Evolutionary conservation across 2,329 filamentous ascomycete genomes (phyloP).

Genomic region (Cercospora janseana): DNA sequence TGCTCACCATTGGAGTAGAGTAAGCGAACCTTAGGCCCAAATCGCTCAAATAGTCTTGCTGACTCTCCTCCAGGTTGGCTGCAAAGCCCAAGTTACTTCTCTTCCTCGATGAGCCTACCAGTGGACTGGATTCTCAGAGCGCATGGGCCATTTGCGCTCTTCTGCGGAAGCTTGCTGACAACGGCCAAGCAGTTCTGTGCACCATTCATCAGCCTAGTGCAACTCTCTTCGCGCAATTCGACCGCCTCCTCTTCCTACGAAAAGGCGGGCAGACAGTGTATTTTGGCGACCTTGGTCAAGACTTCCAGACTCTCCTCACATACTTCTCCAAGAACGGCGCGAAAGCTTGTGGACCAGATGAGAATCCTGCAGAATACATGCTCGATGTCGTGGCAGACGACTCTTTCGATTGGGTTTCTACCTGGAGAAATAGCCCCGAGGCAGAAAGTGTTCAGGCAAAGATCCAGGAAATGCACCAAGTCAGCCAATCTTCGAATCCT

Average conservation of each 20-base stretch:
- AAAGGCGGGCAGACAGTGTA: slow-evolving; percentile 48
- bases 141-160: slow-evolving; percentile 64
- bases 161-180: slow-evolving; percentile 58
- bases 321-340: slow-evolving; percentile 65
- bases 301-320: slow-evolving; percentile 41
- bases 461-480: slow-evolving; percentile 42
- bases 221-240: slow-evolving; percentile 48
- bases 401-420: slow-evolving; percentile 43
- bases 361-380: slow-evolving; percentile 77
- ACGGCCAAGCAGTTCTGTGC: slow-evolving; percentile 48
- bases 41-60: slow-evolving; percentile 62
- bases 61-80: slow-evolving; percentile 61
- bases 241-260: slow-evolving; percentile 45
- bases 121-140: slow-evolving; percentile 62
- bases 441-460: slow-evolving; percentile 36
- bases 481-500: slow-evolving; percentile 31
- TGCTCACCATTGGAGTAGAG: slow-evolving; percentile 57
- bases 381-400: slow-evolving; percentile 48
- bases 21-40: slow-evolving; percentile 52
- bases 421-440: slow-evolving; percentile 40
- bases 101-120: slow-evolving; percentile 60
- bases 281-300: slow-evolving; percentile 49
- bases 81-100: slow-evolving; percentile 57
- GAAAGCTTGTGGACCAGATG: slow-evolving; percentile 52
- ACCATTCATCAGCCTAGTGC: slow-evolving; percentile 50